A percentile compares a stretch with the other conserved stretches of the same genome.
These are phyloP conservation scores for Albugo laibachii DNA, from an alignment of 352 stramenopile genomes.

Conservation along the genomic window DNA sequence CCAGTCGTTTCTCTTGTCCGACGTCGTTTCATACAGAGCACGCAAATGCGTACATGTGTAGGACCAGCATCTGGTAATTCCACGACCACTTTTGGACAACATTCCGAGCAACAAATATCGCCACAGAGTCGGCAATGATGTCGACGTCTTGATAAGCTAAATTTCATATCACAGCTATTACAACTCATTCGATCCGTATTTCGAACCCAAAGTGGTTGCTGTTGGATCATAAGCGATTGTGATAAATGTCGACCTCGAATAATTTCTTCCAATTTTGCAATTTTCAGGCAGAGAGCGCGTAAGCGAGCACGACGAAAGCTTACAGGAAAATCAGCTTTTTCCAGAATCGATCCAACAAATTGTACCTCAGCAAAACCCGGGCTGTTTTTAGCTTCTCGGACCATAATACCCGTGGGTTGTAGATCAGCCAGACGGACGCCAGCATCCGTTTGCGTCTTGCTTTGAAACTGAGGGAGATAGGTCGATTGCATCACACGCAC, in stretches of 20 bases:
- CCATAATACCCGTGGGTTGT: constrained; percentile 56
- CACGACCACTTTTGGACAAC: constrained; percentile 69
- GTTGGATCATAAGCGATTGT: constrained; percentile 40
- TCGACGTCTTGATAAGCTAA: constrained; percentile 37
- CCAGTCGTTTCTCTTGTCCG: no score
- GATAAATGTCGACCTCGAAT: constrained; percentile 47
- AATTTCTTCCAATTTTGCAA: constrained; percentile 47
- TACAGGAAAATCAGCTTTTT: constrained; percentile 42
- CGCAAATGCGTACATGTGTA: no score
- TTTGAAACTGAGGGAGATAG: no score
- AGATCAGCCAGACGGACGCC: constrained; percentile 1
- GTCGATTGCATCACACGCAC: no score
- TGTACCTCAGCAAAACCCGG: constrained; percentile 48
- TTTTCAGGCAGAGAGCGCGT: constrained; percentile 22
- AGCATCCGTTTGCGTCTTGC: no score
- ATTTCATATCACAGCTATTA: constrained; percentile 43
- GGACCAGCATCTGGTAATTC: constrained; percentile 10
- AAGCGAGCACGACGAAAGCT: constrained; percentile 31
- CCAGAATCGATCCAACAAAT: constrained; percentile 50
- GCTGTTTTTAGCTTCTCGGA: constrained; percentile 20
- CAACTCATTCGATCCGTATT: constrained; percentile 37
- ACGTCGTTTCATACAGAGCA: no score
- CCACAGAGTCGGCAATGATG: constrained; percentile 63
- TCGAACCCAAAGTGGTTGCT: constrained; percentile 41
- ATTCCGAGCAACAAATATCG: constrained; percentile 58